A percentile compares a stretch with the other conserved stretches of the same genome.
phyloP scores from a whole-genome alignment of 1,284 basidiomycete species.

The Apiotrichum mycotoxinovorans region DNA sequence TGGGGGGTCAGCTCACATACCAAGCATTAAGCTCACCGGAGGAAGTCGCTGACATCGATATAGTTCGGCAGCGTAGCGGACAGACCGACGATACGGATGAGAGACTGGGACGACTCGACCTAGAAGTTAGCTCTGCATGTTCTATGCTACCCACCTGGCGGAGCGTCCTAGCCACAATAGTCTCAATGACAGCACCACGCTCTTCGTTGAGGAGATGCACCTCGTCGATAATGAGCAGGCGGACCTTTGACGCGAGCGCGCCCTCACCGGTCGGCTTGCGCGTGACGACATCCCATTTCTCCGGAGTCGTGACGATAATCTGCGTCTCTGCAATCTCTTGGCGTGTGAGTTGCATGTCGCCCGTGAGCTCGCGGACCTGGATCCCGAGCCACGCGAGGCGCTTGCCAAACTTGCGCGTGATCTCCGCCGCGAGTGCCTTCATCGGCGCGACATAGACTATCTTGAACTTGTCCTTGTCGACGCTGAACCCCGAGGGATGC shows the following conservation, averaged over 20 bases:
- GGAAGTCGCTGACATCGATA: constrained; percentile 91
- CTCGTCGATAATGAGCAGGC: constrained; percentile 96
- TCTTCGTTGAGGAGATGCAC: constrained; percentile 97
- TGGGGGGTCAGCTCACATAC: constrained; percentile 37
- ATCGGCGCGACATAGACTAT: constrained; percentile 99
- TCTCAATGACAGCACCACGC: constrained; percentile 96
- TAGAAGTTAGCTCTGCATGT: constrained; percentile 37
- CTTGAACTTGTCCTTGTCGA: constrained; percentile 77
- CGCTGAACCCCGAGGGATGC: constrained; percentile 54
- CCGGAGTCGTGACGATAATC: constrained; percentile 97
- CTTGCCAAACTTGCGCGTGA: constrained; percentile 87
- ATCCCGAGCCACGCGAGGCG: constrained; percentile 87
- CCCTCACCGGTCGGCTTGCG: constrained; percentile 95
- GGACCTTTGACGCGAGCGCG: constrained; percentile 85
- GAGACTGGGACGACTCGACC: constrained; percentile 94
- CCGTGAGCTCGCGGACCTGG: constrained; percentile 86
- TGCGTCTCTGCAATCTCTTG: constrained; percentile 93
- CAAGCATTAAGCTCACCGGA: constrained; percentile 58
- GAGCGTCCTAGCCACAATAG: constrained; percentile 93
- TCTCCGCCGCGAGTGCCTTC: constrained; percentile 96
- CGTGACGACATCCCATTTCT: constrained; percentile 99
- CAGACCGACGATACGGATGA: constrained; percentile 98
- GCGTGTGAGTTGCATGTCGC: constrained; percentile 97
- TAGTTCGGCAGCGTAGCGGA: constrained; percentile 98
- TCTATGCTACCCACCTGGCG: constrained; percentile 62